Evolutionary conservation across 495 filamentous ascomycete genomes (phyloP).

Genomic region (Xylaria longipes): DNA sequence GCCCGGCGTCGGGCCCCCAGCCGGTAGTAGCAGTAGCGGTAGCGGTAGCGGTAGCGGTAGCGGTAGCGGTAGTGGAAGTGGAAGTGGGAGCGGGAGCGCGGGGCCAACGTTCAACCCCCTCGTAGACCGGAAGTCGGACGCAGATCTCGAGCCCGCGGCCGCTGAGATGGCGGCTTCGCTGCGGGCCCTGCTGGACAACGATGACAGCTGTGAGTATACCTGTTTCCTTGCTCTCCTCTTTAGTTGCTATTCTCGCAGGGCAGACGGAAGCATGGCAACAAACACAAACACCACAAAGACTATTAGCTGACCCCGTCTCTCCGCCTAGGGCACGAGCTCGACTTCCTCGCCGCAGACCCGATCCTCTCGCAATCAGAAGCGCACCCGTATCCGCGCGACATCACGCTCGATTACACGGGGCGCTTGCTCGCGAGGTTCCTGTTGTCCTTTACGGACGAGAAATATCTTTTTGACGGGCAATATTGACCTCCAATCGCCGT

Average conservation of each 20-base stretch:
- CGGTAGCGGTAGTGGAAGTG: background rate
- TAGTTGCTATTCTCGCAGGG: background rate
- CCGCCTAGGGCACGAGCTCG: slow-evolving; percentile 50
- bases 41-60: background rate
- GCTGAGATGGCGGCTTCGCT: slow-evolving; percentile 51
- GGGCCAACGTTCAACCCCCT: slow-evolving; percentile 51
- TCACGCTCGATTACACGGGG: slow-evolving; percentile 57
- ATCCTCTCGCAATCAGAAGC: slow-evolving; percentile 51
- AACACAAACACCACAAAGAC: background rate
- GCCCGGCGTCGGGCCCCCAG: slow-evolving; percentile 31
- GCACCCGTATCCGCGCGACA: slow-evolving; percentile 49
- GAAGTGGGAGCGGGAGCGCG: background rate
- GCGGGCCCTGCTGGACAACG: slow-evolving; percentile 46
- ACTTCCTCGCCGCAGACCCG: slow-evolving; percentile 53
- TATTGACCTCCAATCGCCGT: slow-evolving; percentile 20
- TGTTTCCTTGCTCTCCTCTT: background rate
- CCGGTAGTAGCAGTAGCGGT: background rate
- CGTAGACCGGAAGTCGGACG: slow-evolving; percentile 42
- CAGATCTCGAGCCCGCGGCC: slow-evolving; percentile 48
- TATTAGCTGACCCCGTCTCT: slow-evolving; percentile 25
- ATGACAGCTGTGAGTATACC: slow-evolving; percentile 45
- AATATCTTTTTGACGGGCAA: slow-evolving; percentile 41
- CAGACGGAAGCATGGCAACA: background rate
- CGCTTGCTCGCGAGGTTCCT: slow-evolving; percentile 57
- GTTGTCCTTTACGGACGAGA: slow-evolving; percentile 55